These are phyloP conservation scores for Boehmeria nivea DNA, from an alignment of 306 rosid genomes.

Conservation along the genomic window DNA sequence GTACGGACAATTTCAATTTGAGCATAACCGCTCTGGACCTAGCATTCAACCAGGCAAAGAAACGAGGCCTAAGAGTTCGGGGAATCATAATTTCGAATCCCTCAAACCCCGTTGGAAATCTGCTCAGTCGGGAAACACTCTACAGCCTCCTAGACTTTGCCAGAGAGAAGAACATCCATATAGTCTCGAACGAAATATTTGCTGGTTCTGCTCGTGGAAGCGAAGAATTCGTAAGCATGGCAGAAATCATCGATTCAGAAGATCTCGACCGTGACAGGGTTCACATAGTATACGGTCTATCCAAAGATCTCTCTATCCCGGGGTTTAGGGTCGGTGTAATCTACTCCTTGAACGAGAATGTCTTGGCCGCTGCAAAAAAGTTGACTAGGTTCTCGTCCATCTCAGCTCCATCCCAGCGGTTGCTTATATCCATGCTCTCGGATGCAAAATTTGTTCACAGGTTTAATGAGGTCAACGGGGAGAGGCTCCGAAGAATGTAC, in stretches of 20 bases:
- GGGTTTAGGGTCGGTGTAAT: conserved; percentile 68
- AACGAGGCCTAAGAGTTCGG: conserved; percentile 71
- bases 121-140: conserved; percentile 52
- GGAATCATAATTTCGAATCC: conserved; percentile 81
- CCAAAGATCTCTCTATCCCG: conserved; percentile 76
- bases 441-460: conserved; percentile 52
- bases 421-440: conserved; percentile 75
- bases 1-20: conserved; percentile 61
- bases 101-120: conserved; percentile 68
- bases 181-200: conserved; percentile 67
- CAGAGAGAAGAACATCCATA: conserved; percentile 87
- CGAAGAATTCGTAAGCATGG: conserved; percentile 73
- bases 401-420: conserved; percentile 61
- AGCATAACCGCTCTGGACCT: conserved; percentile 58
- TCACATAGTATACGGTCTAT: conserved; percentile 67
- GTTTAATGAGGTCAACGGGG: conserved; percentile 41
- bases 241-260: conserved; percentile 65
- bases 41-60: conserved; percentile 84
- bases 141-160: conserved; percentile 74
- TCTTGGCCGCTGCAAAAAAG: conserved; percentile 57
- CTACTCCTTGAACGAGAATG: conserved; percentile 62
- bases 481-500: conserved; percentile 47
- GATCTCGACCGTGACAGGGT: conserved; percentile 63
- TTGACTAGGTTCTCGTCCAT: conserved; percentile 66
- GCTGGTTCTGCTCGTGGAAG: conserved; percentile 48